Base-by-base conservation (phyloP, 192 early-diverging fungal species). In the Linnemannia exigua region DNA sequence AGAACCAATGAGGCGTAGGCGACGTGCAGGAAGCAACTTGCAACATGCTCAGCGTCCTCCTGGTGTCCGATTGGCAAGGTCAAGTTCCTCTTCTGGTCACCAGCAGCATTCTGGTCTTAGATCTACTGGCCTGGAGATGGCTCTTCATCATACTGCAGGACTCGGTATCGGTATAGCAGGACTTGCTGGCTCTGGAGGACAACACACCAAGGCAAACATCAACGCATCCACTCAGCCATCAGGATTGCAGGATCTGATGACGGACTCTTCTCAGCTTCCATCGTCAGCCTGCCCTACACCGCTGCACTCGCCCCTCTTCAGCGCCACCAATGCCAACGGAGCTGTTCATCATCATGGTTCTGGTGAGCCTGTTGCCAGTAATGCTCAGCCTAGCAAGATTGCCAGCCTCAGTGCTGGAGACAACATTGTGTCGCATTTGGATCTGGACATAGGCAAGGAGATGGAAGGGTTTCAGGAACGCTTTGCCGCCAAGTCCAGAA, bases 271-370 rank as follows among this genome's bases (percentile, higher is more conserved):
- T 33, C 88, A 89, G 37, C 81, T 84, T 9, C 88, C 88, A 3
- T 87, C 85, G 0, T 89, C 88, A 20, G 88, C 88, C 2, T 89
- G 88, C 47, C 82, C 88, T 3, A 83, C 88, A 11, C 88, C 88
- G 1, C 44, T 89, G 7, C 81, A 89, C 51, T 89, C 88, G 25
- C 88, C 88, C 25, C 79, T 89, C 3, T 89, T 89, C 70, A 77
- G 85, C 54, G 88, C 79, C 5, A 84, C 84, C 28, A 35, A 48
- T 31, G 73, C 84, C 1, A 70, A 54, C n/a, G 66, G 70, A 8
- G 37, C 75, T 61, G 74, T 83, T 2, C 70, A 77, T 41, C 81
- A 86, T 51, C 78, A 80, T 28, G 41, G 52, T 37, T 76, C 80
- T 20, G 80, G 80, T 37, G 80, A 81, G 46, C 67, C 69, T 1